Evolutionary conservation across 2,329 filamentous ascomycete genomes (phyloP).

Genomic region (Neospermospora avenae): DNA sequence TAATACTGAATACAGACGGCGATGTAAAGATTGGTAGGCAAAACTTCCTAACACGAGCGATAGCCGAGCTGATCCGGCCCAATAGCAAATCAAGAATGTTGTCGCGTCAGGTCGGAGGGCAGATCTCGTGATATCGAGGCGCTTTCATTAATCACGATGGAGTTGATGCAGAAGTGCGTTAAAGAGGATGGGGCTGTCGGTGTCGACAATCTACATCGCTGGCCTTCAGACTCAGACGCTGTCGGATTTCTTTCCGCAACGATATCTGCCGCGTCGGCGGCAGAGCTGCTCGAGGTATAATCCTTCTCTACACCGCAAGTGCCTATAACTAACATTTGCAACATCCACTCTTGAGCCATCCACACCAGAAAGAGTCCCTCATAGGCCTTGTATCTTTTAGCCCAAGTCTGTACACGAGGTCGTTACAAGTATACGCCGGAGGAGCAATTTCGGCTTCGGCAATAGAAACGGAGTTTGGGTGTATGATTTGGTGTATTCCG

Average conservation of each 20-base stretch:
- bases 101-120: slow-evolving; percentile 8
- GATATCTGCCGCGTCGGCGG: slow-evolving; percentile 29
- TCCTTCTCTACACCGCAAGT: not conserved
- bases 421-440: not conserved
- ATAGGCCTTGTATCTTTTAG: not conserved
- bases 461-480: not conserved
- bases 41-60: not conserved
- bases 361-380: slow-evolving; percentile 13
- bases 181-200: slow-evolving; percentile 36
- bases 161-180: slow-evolving; percentile 29
- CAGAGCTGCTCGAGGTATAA: slow-evolving; percentile 12
- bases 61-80: slow-evolving; percentile 7
- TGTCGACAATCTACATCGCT: slow-evolving; percentile 35
- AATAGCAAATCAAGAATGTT: slow-evolving; percentile 22
- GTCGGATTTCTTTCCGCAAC: slow-evolving; percentile 35
- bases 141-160: slow-evolving; percentile 15
- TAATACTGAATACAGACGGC: slow-evolving; percentile 17
- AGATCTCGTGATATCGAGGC: slow-evolving; percentile 11
- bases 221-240: slow-evolving; percentile 30
- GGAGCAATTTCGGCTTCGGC: not conserved
- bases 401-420: not conserved
- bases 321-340: not conserved
- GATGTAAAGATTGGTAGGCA: slow-evolving; percentile 21
- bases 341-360: not conserved
- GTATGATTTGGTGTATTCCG: not conserved